phyloP scores from a whole-genome alignment of 345 rosid species.

The Dimocarpus longan region DNA sequence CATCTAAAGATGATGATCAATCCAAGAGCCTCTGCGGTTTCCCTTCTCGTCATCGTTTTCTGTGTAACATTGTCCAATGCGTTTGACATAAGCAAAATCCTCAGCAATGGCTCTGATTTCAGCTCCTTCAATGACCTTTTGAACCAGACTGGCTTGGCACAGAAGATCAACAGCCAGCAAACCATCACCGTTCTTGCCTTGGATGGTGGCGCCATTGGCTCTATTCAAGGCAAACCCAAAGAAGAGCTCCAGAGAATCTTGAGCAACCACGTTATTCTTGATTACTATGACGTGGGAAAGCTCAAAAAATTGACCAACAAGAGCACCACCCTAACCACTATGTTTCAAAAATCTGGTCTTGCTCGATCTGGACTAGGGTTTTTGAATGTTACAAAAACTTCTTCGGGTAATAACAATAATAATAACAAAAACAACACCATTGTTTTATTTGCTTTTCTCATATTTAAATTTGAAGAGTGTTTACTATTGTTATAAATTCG shows the following conservation, averaged over 20 bases:
- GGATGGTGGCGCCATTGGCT: not conserved
- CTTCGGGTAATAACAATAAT: not conserved
- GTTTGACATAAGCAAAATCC: slow-evolving; percentile 21
- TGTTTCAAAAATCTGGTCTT: slow-evolving; percentile 17
- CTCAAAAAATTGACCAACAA: slow-evolving; percentile 1
- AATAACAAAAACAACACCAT: no score
- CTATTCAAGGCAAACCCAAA: not conserved
- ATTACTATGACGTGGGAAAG: slow-evolving; percentile 16
- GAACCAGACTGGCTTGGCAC: slow-evolving; percentile 13
- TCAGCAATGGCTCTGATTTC: slow-evolving; percentile 17
- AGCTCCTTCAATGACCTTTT: slow-evolving; percentile 12
- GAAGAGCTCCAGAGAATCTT: slow-evolving; percentile 13
- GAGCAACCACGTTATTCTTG: slow-evolving; percentile 18
- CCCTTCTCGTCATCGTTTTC: slow-evolving; percentile 20
- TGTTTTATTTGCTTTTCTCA: no score
- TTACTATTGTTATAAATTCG: no score
- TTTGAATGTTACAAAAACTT: not conserved
- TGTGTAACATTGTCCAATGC: slow-evolving; percentile 25
- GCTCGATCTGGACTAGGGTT: slow-evolving; percentile 14
- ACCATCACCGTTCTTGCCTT: slow-evolving; percentile 26
- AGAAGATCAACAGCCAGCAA: slow-evolving; percentile 20
- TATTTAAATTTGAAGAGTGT: no score
- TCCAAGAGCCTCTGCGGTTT: slow-evolving; percentile 30
- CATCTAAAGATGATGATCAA: slow-evolving; percentile 20
- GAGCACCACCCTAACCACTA: slow-evolving; percentile 7